Evolutionary conservation across 805 yeast species (phyloP), one percentile per base, ranked within the genome.

Genomic region (Hanseniaspora lachancei): DNA sequence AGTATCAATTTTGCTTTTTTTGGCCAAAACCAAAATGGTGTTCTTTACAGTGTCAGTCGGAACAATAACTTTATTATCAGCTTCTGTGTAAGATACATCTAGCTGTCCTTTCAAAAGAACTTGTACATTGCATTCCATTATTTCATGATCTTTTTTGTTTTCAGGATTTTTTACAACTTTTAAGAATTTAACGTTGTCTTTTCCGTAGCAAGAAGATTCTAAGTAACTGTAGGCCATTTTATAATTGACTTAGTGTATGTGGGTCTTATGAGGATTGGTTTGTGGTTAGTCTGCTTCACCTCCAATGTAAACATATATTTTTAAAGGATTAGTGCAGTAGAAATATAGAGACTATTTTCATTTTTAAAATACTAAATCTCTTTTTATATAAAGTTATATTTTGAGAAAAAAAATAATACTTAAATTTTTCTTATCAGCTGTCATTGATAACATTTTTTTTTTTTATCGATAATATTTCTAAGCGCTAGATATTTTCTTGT

Each of bases 1-100:
- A 58, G 96, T 96, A 85, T 89, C 86, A 50, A 85, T 91, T 60
- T 88, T 86, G 50, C 79, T 76, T 65, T 77, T 81, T 71, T 84
- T 86, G 60, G 96, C 96, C 61, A 86, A 82, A 36, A 89, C 76
- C 66, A 85, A 75, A 60, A 86, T 80, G 52, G 96, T 89, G 75
- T 89, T 89, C 71, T 89, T 89, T 56, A 88, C 89, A 1, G 96
- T 87, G 70, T 89, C 96, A 9, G 97, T 89, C 58, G 97, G 96
- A 50, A 89, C 95, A 64, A 89, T 81, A n/a, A 85, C 78, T 2
- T 85, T 66, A 73, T 89, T 89, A 71, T 89, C 95, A 40, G 96
- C 96, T 57, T 82, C 65, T 51, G 96, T 89, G 74, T 86, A 89
- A 3, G 95, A 81, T 34, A 72, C 70, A 60, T 85, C 96, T 64